Evolutionary conservation across 768 basidiomycete genomes (phyloP).

Genomic region (Panus rudis): DNA sequence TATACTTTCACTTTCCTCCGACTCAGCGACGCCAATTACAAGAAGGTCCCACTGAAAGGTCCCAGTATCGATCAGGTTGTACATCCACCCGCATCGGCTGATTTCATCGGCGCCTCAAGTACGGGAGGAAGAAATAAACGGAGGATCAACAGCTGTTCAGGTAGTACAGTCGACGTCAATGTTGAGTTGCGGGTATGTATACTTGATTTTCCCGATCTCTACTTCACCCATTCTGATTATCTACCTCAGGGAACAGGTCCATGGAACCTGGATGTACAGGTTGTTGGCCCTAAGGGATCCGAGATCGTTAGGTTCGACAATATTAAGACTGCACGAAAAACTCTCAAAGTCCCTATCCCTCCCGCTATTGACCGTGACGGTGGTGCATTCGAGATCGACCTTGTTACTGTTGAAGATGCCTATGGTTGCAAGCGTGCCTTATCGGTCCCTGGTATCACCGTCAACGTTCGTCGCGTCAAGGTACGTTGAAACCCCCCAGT

Average conservation of each 20-base stretch:
- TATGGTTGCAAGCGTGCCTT: slow-evolving; percentile 80
- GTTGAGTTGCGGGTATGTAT: slow-evolving; percentile 68
- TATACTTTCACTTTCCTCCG: slow-evolving; percentile 78
- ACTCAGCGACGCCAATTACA: slow-evolving; percentile 81
- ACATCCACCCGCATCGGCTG: slow-evolving; percentile 79
- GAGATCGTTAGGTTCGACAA: slow-evolving; percentile 49
- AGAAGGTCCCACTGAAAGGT: slow-evolving; percentile 63
- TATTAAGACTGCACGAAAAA: slow-evolving; percentile 49
- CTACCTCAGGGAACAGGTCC: slow-evolving; percentile 75
- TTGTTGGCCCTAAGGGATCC: slow-evolving; percentile 66
- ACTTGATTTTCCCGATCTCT: neutral
- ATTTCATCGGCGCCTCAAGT: slow-evolving; percentile 45
- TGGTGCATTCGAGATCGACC: slow-evolving; percentile 72
- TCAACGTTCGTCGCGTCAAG: slow-evolving; percentile 78
- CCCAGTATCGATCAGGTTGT: slow-evolving; percentile 82
- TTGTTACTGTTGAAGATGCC: slow-evolving; percentile 83
- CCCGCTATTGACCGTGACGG: slow-evolving; percentile 56
- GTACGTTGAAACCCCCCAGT: slow-evolving; percentile 32
- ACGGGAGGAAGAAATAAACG: slow-evolving; percentile 40
- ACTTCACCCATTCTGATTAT: neutral
- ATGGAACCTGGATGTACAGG: slow-evolving; percentile 80
- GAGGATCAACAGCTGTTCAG: slow-evolving; percentile 72
- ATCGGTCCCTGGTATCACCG: slow-evolving; percentile 68
- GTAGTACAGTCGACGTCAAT: slow-evolving; percentile 65
- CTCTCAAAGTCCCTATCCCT: slow-evolving; percentile 62